Evolutionary conservation across 2,329 filamentous ascomycete species (phyloP).

Genomic region (Dothideomycetidae sp.): DNA sequence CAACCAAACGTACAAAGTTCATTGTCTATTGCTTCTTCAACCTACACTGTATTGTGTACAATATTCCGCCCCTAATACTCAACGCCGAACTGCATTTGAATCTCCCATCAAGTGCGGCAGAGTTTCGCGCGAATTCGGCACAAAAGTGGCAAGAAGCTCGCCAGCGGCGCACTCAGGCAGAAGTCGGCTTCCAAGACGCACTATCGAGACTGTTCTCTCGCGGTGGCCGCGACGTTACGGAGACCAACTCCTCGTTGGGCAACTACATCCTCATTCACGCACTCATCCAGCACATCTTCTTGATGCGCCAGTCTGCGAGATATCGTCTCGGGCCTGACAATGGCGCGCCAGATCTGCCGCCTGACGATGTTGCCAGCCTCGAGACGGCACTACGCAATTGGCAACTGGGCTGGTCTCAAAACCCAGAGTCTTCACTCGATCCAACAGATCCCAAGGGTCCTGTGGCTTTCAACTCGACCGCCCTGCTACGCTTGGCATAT

Average conservation of each 20-base stretch:
- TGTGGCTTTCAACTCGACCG: slow-evolving; percentile 31
- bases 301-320: slow-evolving; percentile 42
- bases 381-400: slow-evolving; percentile 26
- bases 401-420: slow-evolving; percentile 24
- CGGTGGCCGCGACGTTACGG: slow-evolving; percentile 21
- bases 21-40: slow-evolving; percentile 46
- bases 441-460: slow-evolving; percentile 25
- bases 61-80: slow-evolving; percentile 42
- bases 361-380: slow-evolving; percentile 28
- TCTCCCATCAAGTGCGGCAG: slow-evolving; percentile 39
- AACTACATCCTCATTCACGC: slow-evolving; percentile 61
- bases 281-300: slow-evolving; percentile 56
- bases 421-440: slow-evolving; percentile 24
- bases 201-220: slow-evolving; percentile 23
- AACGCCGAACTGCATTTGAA: slow-evolving; percentile 8
- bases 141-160: slow-evolving; percentile 33
- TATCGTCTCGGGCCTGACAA: slow-evolving; percentile 19
- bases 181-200: slow-evolving; percentile 21
- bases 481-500: slow-evolving; percentile 34
- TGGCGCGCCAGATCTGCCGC: slow-evolving; percentile 20
- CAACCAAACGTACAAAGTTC: slow-evolving; percentile 39
- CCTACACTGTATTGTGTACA: slow-evolving; percentile 47
- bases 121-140: slow-evolving; percentile 41
- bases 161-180: slow-evolving; percentile 14
- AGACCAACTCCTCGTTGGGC: slow-evolving; percentile 29